phyloP scores from a whole-genome alignment of 2,329 filamentous ascomycete species.

The Tolypocladium cylindrosporum region DNA sequence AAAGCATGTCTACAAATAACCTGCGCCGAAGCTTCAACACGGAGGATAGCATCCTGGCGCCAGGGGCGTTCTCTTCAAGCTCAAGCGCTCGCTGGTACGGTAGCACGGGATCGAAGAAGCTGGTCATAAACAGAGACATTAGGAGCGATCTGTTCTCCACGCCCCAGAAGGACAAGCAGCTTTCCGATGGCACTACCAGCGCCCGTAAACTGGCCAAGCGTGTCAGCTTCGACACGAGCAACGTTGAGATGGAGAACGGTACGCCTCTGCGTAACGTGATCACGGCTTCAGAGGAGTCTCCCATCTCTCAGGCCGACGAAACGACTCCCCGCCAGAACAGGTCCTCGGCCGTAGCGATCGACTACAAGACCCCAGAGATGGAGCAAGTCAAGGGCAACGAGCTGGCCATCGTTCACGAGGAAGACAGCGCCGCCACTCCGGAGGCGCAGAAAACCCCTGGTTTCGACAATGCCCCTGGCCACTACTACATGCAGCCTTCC shows the following conservation, averaged over 20 bases:
- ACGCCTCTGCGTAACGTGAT: conserved; percentile 23
- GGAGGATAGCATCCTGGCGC: conserved; percentile 77
- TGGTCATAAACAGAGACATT: conserved; percentile 84
- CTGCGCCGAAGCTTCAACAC: conserved; percentile 71
- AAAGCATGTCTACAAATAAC: conserved; percentile 83
- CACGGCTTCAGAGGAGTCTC: conserved; percentile 21
- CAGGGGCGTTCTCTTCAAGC: conserved; percentile 72
- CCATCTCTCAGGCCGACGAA: conserved; percentile 21
- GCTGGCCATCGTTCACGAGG: conserved; percentile 69
- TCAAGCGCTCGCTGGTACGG: conserved; percentile 53
- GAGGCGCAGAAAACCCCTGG: conserved; percentile 13
- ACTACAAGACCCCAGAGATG: conserved; percentile 47
- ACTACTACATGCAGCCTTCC: conserved; percentile 80
- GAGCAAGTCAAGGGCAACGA: conserved; percentile 66
- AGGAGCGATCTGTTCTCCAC: conserved; percentile 61
- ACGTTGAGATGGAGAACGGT: conserved; percentile 24
- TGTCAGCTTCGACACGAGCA: conserved; percentile 79
- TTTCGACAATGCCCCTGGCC: conserved; percentile 48
- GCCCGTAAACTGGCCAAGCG: conserved; percentile 62
- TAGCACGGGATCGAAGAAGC: conserved; percentile 70
- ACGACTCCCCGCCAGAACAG: conserved; percentile 41
- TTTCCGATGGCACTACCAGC: conserved; percentile 27
- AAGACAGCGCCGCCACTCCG: conserved; percentile 31
- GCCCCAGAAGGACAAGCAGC: conserved; percentile 41
- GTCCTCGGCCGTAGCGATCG: conserved; percentile 26